phyloP scores from a whole-genome alignment of 1,284 basidiomycete species.

The Ustilago vetiveriae region DNA sequence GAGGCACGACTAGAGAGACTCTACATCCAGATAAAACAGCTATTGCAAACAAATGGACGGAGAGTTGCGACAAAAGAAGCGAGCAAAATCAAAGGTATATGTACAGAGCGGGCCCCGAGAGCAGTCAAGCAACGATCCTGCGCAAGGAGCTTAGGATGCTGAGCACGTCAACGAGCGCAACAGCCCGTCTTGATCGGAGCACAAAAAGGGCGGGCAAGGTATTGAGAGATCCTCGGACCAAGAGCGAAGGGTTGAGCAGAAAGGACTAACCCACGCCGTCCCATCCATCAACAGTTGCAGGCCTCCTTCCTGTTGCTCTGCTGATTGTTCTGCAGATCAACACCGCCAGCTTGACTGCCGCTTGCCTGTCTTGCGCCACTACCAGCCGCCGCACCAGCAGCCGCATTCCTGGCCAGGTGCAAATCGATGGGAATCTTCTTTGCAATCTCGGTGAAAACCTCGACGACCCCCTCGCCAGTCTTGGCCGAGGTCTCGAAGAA shows the following conservation, averaged over 20 bases:
- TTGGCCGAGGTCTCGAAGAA: slow-evolving; percentile 99
- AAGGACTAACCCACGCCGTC: no score
- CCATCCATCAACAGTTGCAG: slow-evolving; percentile 60
- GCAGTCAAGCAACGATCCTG: neutral
- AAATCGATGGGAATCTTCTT: slow-evolving; percentile 63
- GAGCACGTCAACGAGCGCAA: no score
- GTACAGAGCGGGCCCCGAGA: slow-evolving; percentile 10
- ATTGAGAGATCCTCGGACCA: neutral
- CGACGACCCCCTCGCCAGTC: slow-evolving; percentile 94
- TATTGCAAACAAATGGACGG: no score
- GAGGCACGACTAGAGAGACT: no score
- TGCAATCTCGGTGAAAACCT: slow-evolving; percentile 88
- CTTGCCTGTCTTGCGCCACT: slow-evolving; percentile 40
- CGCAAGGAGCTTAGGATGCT: neutral
- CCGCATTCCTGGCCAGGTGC: slow-evolving; percentile 11
- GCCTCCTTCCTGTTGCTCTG: slow-evolving; percentile 41
- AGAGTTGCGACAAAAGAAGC: neutral
- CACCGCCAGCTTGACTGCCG: slow-evolving; percentile 34
- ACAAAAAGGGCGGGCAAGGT: neutral
- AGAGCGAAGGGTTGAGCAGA: neutral
- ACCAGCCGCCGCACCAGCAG: slow-evolving; percentile 4
- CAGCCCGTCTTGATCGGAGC: neutral
- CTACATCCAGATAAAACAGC: no score
- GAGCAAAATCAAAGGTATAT: slow-evolving; percentile 22
- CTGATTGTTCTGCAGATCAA: slow-evolving; percentile 46